Base-by-base conservation (phyloP, 2,329 filamentous ascomycete genomes). In the Nothophoma quercina region DNA sequence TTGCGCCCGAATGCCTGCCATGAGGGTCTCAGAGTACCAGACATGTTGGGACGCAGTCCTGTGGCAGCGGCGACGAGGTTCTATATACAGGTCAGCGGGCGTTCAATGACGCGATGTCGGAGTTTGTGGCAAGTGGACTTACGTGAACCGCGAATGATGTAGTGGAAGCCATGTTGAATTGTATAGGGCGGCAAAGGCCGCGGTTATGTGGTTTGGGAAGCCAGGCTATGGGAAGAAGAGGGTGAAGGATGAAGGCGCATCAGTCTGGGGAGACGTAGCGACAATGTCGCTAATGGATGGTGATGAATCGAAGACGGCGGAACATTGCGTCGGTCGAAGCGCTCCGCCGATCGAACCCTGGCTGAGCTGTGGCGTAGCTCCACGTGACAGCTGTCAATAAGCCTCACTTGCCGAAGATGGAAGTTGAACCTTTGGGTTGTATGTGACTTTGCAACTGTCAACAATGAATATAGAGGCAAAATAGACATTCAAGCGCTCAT, bases 111-210 rank as follows among this genome's bases (percentile, higher is more conserved):
- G 60, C 56, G 56, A 51, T 56, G 47, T 60, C 47, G 60, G 57
- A 39, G 38, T 47, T 44, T 60, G 69, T 71, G 66, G 69, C 69
- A 59, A 67, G 40, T 40, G n/a, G 19, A 53, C 79, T 63, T 69
- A 83, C 80, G 63, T 78, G 78, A 57, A 78, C 67, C 57, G 74
- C 74, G 62, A 78, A 69, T 59, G 79, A 75, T 62, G 77, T 72
- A 69, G 80, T 79, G 64, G 82, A 80, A 68, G 80, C 80, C 81
- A 83, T 83, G 66, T 55, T 77, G 63, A 56, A 29, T 23, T 46
- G 32, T 51, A 18, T 33, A 43, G 28, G 51, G 70, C 71, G 71
- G 71, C 69, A 60, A 56, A 51, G 49, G 69, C 71, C 70, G 70
- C 71, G 44, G 36, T 41, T 52, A 22, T 33, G 40, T 32, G 48